phyloP scores from a whole-genome alignment of 495 filamentous ascomycete genomes.

The Lichenothelia convexa region DNA sequence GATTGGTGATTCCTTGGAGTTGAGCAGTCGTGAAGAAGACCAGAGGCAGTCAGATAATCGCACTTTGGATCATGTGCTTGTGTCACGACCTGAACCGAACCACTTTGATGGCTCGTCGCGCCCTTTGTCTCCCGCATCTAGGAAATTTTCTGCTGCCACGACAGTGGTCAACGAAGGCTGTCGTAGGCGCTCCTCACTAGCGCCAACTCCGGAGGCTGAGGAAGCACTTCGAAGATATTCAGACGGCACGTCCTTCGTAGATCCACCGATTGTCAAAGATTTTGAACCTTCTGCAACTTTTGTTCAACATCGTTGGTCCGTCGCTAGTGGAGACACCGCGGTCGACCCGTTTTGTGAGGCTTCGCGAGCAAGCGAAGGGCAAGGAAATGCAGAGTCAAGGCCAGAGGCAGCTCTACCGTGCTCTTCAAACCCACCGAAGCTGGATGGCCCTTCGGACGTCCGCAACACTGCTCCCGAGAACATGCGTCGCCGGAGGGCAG shows the following conservation, averaged over 20 bases:
- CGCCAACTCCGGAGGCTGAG: neutral
- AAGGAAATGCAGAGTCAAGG: neutral
- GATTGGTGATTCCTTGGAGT: neutral
- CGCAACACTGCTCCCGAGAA: neutral
- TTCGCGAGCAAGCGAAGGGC: too few species aligned
- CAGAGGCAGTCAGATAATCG: too few species aligned
- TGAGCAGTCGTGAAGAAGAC: neutral
- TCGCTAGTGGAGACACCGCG: neutral
- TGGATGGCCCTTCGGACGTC: neutral
- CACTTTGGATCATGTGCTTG: neutral
- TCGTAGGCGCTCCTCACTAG: neutral
- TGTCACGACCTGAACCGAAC: neutral
- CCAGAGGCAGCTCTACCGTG: neutral
- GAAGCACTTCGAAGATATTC: neutral
- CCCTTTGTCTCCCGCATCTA: neutral
- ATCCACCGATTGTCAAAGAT: neutral
- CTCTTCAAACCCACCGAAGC: constrained; percentile 2
- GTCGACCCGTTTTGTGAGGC: too few species aligned
- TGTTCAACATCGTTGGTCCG: neutral
- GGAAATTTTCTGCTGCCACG: neutral
- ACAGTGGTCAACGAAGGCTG: neutral
- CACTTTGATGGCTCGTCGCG: neutral
- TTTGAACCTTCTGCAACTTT: neutral
- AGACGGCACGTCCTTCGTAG: neutral
- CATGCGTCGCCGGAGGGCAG: constrained; percentile 22